Conservation (phyloP, 306 rosid genomes). For the Gynostemma pentaphyllum region DNA sequence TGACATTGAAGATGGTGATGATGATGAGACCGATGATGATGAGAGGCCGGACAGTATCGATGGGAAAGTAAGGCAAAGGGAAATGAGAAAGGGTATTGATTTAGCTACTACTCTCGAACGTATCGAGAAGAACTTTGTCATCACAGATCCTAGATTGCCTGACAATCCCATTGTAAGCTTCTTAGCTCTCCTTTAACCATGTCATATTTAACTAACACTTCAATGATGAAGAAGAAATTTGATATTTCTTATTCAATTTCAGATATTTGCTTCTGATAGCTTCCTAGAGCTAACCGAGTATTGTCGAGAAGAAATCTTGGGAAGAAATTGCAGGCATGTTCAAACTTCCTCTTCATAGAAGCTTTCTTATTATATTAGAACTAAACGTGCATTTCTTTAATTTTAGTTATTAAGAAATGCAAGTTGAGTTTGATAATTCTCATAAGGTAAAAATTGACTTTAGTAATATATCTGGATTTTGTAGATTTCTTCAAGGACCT, state of each 20-base stretch:
- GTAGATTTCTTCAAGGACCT: conserved; percentile 91
- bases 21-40: conserved; percentile 41
- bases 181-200: not conserved
- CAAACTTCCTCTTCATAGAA: not conserved
- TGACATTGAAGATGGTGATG: conserved; percentile 26
- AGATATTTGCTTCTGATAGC: conserved; percentile 98
- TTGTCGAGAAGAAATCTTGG: conserved; percentile 94
- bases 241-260: conserved; percentile 10
- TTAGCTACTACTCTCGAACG: conserved; percentile 98
- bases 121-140: conserved; percentile 93
- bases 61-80: conserved; percentile 52
- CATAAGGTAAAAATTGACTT: not conserved
- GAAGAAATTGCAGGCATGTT: conserved; percentile 87
- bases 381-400: too few species aligned
- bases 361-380: not conserved
- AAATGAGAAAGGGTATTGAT: conserved; percentile 91
- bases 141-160: conserved; percentile 97
- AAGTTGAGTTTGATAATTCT: not conserved
- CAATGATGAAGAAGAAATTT: not conserved
- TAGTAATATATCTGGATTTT: conserved; percentile 11
- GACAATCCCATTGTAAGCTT: conserved; percentile 91
- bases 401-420: not conserved
- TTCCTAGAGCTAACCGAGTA: conserved; percentile 94
- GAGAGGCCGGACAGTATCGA: conserved; percentile 42
- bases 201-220: not conserved